phyloP scores from a whole-genome alignment of 495 filamentous ascomycete species.

The Thermothielavioides terrestris region DNA sequence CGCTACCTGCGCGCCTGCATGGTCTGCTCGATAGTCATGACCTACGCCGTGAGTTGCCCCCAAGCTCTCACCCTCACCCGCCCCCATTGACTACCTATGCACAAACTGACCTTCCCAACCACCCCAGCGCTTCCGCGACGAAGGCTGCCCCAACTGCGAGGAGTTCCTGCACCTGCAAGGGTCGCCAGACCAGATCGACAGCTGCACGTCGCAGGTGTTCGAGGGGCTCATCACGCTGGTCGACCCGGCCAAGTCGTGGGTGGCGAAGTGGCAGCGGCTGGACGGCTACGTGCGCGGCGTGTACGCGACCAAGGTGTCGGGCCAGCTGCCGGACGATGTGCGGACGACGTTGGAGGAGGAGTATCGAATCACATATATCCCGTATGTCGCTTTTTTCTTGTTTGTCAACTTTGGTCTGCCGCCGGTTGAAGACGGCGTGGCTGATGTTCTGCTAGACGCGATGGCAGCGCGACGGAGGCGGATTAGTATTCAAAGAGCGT shows the following conservation, averaged over 20 bases:
- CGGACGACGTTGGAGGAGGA: slow-evolving; percentile 57
- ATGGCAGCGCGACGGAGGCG: slow-evolving; percentile 41
- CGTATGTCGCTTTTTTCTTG: slow-evolving; percentile 37
- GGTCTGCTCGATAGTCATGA: slow-evolving; percentile 91
- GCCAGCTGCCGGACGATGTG: slow-evolving; percentile 55
- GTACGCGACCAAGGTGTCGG: slow-evolving; percentile 90
- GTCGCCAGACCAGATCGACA: slow-evolving; percentile 69
- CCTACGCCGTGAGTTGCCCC: slow-evolving; percentile 49
- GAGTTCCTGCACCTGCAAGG: slow-evolving; percentile 73
- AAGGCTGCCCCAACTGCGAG: slow-evolving; percentile 96
- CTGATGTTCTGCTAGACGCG: slow-evolving; percentile 30
- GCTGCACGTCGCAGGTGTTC: slow-evolving; percentile 91
- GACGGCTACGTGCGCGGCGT: slow-evolving; percentile 77
- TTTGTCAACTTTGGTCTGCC: neutral
- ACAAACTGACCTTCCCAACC: slow-evolving; percentile 1
- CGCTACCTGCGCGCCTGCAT: slow-evolving; percentile 92
- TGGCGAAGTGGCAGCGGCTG: slow-evolving; percentile 88
- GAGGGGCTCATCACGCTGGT: slow-evolving; percentile 78
- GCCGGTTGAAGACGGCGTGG: neutral
- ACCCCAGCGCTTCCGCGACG: slow-evolving; percentile 61
- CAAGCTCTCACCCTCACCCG: slow-evolving; percentile 10
- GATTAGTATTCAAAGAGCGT: slow-evolving; percentile 16
- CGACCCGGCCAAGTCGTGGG: slow-evolving; percentile 76
- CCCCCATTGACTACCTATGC: too few relatives aligned
- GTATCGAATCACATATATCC: slow-evolving; percentile 59